A percentile compares a stretch with the other conserved stretches of the same genome.
Conservation (phyloP, 73 alveolate species). For the Paramecium tetraurelia region DNA sequence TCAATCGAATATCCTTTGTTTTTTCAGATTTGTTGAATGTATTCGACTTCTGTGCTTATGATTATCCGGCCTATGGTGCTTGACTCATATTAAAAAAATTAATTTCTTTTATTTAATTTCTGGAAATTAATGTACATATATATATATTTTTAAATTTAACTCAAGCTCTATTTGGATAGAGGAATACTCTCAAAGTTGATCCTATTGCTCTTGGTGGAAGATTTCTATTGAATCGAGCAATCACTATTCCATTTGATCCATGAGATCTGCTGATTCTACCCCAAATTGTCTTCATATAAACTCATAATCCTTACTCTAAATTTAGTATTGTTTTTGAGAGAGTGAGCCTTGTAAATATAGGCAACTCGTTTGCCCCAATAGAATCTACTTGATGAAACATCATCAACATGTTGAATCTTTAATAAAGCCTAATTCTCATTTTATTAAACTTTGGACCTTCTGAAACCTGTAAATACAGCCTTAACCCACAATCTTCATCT, state of each 20-base stretch:
- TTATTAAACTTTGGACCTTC: slow-evolving; percentile 81
- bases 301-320: slow-evolving; percentile 63
- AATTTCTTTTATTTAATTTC: slow-evolving; percentile 6
- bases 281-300: slow-evolving; percentile 74
- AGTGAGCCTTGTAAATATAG: slow-evolving; percentile 77
- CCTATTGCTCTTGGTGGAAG: slow-evolving; percentile 91
- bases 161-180: slow-evolving; percentile 75
- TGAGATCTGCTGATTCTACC: slow-evolving; percentile 85
- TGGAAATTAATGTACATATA: neutral
- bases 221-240: slow-evolving; percentile 81
- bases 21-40: slow-evolving; percentile 57
- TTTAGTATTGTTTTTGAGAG: slow-evolving; percentile 67
- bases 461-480: slow-evolving; percentile 92
- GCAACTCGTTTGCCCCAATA: slow-evolving; percentile 88
- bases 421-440: slow-evolving; percentile 81
- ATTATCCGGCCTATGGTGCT: slow-evolving; percentile 10
- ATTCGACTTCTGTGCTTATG: neutral
- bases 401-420: slow-evolving; percentile 79
- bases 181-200: slow-evolving; percentile 84
- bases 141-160: neutral
- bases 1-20: slow-evolving; percentile 58
- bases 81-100: slow-evolving; percentile 2
- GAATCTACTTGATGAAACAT: slow-evolving; percentile 68
- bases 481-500: slow-evolving; percentile 78
- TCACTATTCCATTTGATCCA: slow-evolving; percentile 88